phyloP scores from a whole-genome alignment of 441 rosid species.

The Eruca vesicaria region DNA sequence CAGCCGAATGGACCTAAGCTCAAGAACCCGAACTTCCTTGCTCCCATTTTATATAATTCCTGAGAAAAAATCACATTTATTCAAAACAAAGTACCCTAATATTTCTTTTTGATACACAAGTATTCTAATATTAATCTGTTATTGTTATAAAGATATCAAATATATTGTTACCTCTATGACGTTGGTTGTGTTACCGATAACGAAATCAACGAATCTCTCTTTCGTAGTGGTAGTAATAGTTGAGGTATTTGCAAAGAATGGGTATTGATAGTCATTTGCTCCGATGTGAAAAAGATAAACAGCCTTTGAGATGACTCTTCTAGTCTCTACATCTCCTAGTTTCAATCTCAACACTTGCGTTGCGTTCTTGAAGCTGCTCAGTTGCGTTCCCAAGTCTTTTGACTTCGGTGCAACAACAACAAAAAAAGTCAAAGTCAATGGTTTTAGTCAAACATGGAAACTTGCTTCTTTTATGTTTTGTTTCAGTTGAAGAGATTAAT shows the following conservation, averaged over 20 bases:
- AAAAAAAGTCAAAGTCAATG: background rate
- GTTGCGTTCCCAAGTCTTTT: constrained; percentile 38
- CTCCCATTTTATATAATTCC: constrained; percentile 39
- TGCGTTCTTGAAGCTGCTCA: constrained; percentile 44
- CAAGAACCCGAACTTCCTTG: constrained; percentile 48
- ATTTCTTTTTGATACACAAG: too few relatives aligned
- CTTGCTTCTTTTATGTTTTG: background rate
- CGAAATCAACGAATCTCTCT: constrained; percentile 31
- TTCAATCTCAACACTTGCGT: constrained; percentile 30
- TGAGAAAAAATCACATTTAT: background rate
- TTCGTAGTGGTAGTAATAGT: constrained; percentile 32
- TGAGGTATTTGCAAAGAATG: constrained; percentile 26
- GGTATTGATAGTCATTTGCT: constrained; percentile 45
- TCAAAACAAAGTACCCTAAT: background rate
- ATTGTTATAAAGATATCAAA: background rate
- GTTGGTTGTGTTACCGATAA: constrained; percentile 42
- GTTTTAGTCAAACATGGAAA: background rate
- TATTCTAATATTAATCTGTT: background rate
- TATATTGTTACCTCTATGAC: constrained; percentile 29
- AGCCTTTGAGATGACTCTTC: constrained; percentile 34
- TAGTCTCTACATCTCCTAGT: constrained; percentile 38
- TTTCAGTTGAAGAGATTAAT: background rate
- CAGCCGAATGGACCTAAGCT: constrained; percentile 36
- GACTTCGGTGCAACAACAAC: constrained; percentile 26
- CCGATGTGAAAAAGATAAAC: constrained; percentile 47